Base-by-base conservation (phyloP, 176 grass and related monocot species). In the Juncus inflexus region DNA sequence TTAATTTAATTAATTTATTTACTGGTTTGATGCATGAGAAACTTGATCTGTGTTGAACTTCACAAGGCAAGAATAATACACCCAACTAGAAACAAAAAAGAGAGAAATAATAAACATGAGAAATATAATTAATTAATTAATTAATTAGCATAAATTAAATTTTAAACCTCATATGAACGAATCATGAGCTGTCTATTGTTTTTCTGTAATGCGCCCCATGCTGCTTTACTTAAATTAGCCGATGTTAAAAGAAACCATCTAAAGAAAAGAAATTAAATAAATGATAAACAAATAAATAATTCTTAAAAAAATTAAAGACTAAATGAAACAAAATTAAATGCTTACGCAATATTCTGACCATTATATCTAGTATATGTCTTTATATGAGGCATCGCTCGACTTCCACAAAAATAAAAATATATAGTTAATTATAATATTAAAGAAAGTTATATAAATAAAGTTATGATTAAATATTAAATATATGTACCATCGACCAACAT, bases 231-330 rank as follows among this genome's bases (percentile, higher is more conserved):
- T 82, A 97, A 81, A 86, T 97, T 97, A 71, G 94, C 57, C 14
- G 85, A 97, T 28, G 88, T 97, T 45, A 91, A 85, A 53, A 97
- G 85, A 82, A 97, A 91, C 87, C 88, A 97, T 84, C 94, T 91
- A 64, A 40, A 28, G n/a, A n/a, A n/a, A n/a, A n/a, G n/a, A n/a
- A n/a, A n/a, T n/a, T n/a, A n/a, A n/a, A n/a, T n/a, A n/a, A n/a
- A n/a, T n/a, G n/a, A n/a, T n/a, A n/a, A n/a, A n/a, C n/a, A n/a
- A n/a, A n/a, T n/a, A n/a, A n/a, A n/a, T n/a, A n/a, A n/a, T n/a
- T n/a, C 4, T 56, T 4, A n/a, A n/a, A n/a, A n/a, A n/a, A n/a
- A n/a, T n/a, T n/a, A n/a, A n/a, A n/a, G n/a, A n/a, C n/a, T n/a
- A n/a, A n/a, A n/a, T n/a, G n/a, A n/a, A n/a, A n/a, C n/a, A n/a